Evolutionary conservation across 1,284 basidiomycete species (phyloP).

Genomic region (Clitocybe nebularis): DNA sequence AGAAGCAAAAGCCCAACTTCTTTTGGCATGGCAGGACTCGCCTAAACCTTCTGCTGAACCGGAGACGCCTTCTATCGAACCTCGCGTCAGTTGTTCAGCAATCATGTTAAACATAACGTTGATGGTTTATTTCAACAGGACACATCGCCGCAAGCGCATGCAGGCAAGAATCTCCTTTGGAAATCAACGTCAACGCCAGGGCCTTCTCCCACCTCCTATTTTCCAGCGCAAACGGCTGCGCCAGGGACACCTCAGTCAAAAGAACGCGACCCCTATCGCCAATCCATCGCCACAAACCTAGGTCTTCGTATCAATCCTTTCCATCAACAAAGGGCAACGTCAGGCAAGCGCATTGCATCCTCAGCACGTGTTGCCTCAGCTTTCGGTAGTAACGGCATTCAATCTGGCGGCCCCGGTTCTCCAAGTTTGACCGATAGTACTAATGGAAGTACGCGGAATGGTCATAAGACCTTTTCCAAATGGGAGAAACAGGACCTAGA

Average conservation of each 20-base stretch:
- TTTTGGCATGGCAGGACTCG: conserved; percentile 67
- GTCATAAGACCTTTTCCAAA: conserved; percentile 58
- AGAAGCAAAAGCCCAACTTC: conserved; percentile 54
- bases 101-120: conserved; percentile 1
- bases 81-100: conserved; percentile 25
- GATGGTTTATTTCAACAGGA: conserved; percentile 12
- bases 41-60: conserved; percentile 37
- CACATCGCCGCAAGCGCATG: conserved; percentile 17
- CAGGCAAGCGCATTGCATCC: conserved; percentile 30
- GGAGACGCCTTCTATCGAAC: conserved; percentile 33
- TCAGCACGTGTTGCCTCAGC: conserved; percentile 22
- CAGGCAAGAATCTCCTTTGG: conserved; percentile 46
- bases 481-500: conserved; percentile 82
- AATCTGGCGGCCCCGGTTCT: conserved; percentile 21
- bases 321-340: conserved; percentile 21
- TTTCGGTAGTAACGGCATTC: conserved; percentile 9
- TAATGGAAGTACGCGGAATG: conserved; percentile 37
- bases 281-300: conserved; percentile 40
- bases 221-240: conserved; percentile 21
- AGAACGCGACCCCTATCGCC: conserved; percentile 32
- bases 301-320: conserved; percentile 34
- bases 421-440: conserved; percentile 46
- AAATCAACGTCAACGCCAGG: conserved; percentile 30
- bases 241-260: conserved; percentile 23
- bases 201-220: conserved; percentile 23